Base-by-base conservation (phyloP, 129 eudicot genomes). In the Lactuca saligna region DNA sequence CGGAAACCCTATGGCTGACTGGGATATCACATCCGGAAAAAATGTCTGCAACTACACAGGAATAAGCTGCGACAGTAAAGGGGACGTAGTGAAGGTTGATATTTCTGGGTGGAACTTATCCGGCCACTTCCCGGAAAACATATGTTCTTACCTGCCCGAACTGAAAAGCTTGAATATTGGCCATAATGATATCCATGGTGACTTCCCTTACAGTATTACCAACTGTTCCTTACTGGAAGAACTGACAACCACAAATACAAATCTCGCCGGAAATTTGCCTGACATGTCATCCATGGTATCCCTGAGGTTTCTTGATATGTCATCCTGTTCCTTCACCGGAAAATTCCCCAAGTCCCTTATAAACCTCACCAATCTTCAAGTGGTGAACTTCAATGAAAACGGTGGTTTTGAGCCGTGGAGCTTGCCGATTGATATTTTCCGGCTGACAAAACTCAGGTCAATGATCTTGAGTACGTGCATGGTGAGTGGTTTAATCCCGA, bases 351-450 rank as follows among this genome's bases (percentile, higher is more conserved):
- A 78, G 57, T 89, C 96, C 0, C 53, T 89, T 63, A 63, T 79
- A 49, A 89, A 86, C 59, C 84, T 89, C 25, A 79, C 86, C 61
- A 81, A 78, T 56, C 90, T 89, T 11, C 89, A 85, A 82, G 53
- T 72, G 20, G 54, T 91, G 6, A 80, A 81, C 53, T 86, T 91
- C 82, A 88, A 88, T 44, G 97, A 91, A 68, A 91, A 85, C 48
- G 70, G 12, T 3, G 73, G 75, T 32, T 84, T 91, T 51, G 69
- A 74, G 8, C 39, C 20, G 2, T 88, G 96, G 96, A 33, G 79
- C 11, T 69, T 88, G 70, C 94, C 94, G 4, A 84, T 82, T 10
- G 78, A 63, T 63, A 62, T 91, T 57, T 75, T 77, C 62, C 70
- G 68, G 80, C 72, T 91, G 72, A 61, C 65, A 14, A 86, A 83